Evolutionary conservation across 2,329 filamentous ascomycete species (phyloP).

Genomic region (Dactylellina cionopaga): DNA sequence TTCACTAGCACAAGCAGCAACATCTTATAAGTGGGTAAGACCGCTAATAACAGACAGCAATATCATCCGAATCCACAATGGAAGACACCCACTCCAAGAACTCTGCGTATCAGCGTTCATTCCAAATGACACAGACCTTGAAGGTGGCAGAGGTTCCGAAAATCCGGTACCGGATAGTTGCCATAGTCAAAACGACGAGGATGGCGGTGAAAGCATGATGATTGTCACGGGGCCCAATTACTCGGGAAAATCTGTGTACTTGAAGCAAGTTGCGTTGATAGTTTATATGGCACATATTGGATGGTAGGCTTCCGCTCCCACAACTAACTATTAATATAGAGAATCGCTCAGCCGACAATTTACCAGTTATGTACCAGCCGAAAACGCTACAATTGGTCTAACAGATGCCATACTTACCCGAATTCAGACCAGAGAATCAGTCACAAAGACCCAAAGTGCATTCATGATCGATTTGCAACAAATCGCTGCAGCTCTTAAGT

Average conservation of each 20-base stretch:
- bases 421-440: conserved; percentile 65
- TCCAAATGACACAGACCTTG: conserved; percentile 78
- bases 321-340: background rate
- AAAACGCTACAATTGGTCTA: conserved; percentile 78
- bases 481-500: conserved; percentile 77
- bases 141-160: conserved; percentile 67
- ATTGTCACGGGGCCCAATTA: conserved; percentile 93
- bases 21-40: conserved; percentile 74
- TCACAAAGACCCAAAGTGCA: conserved; percentile 72
- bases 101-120: conserved; percentile 82
- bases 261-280: conserved; percentile 87
- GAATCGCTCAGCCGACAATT: background rate
- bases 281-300: conserved; percentile 93
- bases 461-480: conserved; percentile 90
- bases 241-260: conserved; percentile 94
- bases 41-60: conserved; percentile 78
- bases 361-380: conserved; percentile 82
- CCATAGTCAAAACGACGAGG: background rate
- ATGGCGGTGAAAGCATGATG: conserved; percentile 71
- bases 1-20: conserved; percentile 80
- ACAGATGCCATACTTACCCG: conserved; percentile 86
- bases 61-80: conserved; percentile 76
- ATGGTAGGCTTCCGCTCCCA: conserved; percentile 59
- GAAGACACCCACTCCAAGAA: conserved; percentile 79
- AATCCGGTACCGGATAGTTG: conserved; percentile 7